Conservation (phyloP, 345 rosid species). For the Rhodomyrtus tomentosa region DNA sequence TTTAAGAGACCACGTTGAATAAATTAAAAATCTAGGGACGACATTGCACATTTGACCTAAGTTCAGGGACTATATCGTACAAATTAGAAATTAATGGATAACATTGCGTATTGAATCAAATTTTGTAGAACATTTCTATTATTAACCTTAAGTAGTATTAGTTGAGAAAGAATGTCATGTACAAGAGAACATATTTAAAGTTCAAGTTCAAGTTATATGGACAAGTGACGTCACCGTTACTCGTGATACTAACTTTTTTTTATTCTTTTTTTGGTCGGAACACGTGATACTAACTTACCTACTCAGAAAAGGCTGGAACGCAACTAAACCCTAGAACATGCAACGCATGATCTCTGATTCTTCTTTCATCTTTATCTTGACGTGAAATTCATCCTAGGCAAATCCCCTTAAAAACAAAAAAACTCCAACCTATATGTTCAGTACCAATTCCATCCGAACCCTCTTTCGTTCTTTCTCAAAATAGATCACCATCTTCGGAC, state of each 20-base stretch:
- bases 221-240: not conserved
- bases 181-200: no score
- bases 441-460: no score
- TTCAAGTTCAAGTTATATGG: not conserved
- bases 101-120: not conserved
- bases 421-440: not conserved
- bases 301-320: not conserved
- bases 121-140: rapidly evolving
- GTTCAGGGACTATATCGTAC: rapidly evolving
- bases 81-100: rapidly evolving
- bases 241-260: not conserved
- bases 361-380: not conserved
- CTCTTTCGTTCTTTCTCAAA: not conserved
- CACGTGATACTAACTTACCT: not conserved
- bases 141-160: not conserved
- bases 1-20: rapidly evolving
- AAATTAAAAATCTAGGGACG: not conserved
- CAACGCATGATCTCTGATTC: not conserved
- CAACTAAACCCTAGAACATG: not conserved
- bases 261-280: no score
- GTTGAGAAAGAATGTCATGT: not conserved
- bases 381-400: not conserved
- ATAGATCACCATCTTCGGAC: not conserved
- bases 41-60: not conserved
- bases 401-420: not conserved